Base-by-base conservation (phyloP, 805 yeast species). In the Hanseniaspora vineae region DNA sequence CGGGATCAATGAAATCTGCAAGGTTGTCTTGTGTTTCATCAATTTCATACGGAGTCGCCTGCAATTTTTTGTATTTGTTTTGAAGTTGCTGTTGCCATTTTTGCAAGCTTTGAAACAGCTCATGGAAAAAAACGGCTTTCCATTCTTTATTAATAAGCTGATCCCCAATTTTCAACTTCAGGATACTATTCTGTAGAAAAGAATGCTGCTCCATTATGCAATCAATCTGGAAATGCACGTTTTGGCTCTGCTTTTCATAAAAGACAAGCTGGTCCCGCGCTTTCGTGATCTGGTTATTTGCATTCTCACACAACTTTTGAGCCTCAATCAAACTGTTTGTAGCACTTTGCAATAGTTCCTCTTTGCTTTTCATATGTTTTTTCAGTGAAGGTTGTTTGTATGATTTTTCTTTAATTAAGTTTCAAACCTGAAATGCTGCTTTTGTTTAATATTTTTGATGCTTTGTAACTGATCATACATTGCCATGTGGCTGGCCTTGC, bases 231-330 rank as follows among this genome's bases (percentile, higher is more conserved):
- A 73, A 80, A 31, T 64, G 64, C 10, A 71, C 58, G 46, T 67
- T 69, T 2, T 75, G 70, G 53, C 72, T 59, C 39, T 63, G 57
- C 13, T 66, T 64, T 37, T 75, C 72, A 48, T 74, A 66, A 20
- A 58, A 53, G 33, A 66, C 66, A 9, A 76, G 61, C 13, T 66
- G 58, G n/a, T 55, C 58, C 33, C 63, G 58, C 1, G 72, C 65
- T 11, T 61, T 59, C 1, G 63, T 59, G 9, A 76, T 65, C 19
- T 61, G 56, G 18, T 55, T 53, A 54, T 72, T 73, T 17, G 82
- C 80, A 33, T 67, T 68, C n/a, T 68, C 67, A 46, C 84, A 78
- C 3, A 74, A 55, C 9, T 66, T 63, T 47, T 73, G 77, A 0
- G 81, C 82, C 13, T 67, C 65, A 1, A 68, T 59, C 35, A 78